Conservation (phyloP, 2,329 filamentous ascomycete genomes). For the Aspergillus sp. region DNA sequence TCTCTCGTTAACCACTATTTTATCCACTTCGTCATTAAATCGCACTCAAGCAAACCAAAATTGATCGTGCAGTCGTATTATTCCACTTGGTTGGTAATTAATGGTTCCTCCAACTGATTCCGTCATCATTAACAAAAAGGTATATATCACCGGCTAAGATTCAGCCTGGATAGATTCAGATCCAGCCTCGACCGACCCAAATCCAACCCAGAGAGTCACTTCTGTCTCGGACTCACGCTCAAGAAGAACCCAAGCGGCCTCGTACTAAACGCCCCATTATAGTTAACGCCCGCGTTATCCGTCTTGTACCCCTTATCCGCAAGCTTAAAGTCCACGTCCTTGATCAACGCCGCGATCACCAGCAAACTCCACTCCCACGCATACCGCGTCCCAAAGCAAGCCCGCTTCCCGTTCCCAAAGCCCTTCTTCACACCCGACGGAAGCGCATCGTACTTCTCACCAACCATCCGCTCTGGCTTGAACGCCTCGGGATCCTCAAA, state of each 20-base stretch:
- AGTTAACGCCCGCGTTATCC: conserved; percentile 28
- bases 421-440: conserved; percentile 66
- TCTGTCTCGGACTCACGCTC: conserved; percentile 5
- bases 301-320: conserved; percentile 54
- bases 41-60: background rate
- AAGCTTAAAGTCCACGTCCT: conserved; percentile 67
- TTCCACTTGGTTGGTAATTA: too few species aligned
- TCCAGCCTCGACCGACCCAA: background rate
- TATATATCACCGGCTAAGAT: too few species aligned
- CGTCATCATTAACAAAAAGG: too few species aligned
- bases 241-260: conserved; percentile 48
- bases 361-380: conserved; percentile 72
- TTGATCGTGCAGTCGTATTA: background rate
- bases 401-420: conserved; percentile 71
- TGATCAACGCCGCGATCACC: conserved; percentile 62
- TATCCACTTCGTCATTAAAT: too few species aligned
- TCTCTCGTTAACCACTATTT: too few species aligned
- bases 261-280: conserved; percentile 56
- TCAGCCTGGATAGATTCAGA: background rate
- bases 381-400: conserved; percentile 70
- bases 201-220: background rate
- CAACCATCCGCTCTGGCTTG: conserved; percentile 70
- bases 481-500: conserved; percentile 67
- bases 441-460: conserved; percentile 65
- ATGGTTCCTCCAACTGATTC: too few species aligned